Evolutionary conservation across 306 rosid species (phyloP).

Genomic region (Vigna reflexopilosa): DNA sequence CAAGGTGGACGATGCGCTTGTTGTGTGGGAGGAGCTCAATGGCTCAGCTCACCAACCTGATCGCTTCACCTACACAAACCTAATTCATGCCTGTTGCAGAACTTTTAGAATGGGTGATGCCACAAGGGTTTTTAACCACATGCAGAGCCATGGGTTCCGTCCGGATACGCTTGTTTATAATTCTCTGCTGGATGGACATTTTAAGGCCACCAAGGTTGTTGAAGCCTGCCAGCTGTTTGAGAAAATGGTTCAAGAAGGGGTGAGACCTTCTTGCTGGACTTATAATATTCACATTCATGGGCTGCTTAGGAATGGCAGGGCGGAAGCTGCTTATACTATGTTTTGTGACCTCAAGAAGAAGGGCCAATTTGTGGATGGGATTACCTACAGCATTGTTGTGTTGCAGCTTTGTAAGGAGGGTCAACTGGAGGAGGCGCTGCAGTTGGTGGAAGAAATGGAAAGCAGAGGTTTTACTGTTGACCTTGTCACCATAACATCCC

Average conservation of each 20-base stretch:
- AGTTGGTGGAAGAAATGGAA: slow-evolving; percentile 94
- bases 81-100: slow-evolving; percentile 78
- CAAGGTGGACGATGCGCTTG: slow-evolving; percentile 73
- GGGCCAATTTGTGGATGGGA: slow-evolving; percentile 82
- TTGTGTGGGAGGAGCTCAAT: slow-evolving; percentile 78
- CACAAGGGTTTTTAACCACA: slow-evolving; percentile 61
- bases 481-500: slow-evolving; percentile 75
- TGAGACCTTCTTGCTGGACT: slow-evolving; percentile 73
- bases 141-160: slow-evolving; percentile 66
- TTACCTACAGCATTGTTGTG: slow-evolving; percentile 81
- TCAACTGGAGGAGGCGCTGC: slow-evolving; percentile 71
- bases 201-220: slow-evolving; percentile 70
- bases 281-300: slow-evolving; percentile 85
- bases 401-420: slow-evolving; percentile 83
- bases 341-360: slow-evolving; percentile 89
- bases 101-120: slow-evolving; percentile 71
- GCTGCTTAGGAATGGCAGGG: slow-evolving; percentile 79
- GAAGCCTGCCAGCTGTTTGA: slow-evolving; percentile 86
- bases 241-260: slow-evolving; percentile 83
- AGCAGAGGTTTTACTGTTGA: slow-evolving; percentile 79
- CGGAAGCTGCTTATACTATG: slow-evolving; percentile 77
- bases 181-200: slow-evolving; percentile 72
- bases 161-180: slow-evolving; percentile 71
- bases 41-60: slow-evolving; percentile 79
- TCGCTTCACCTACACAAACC: slow-evolving; percentile 62